Evolutionary conservation across 2,329 filamentous ascomycete genomes (phyloP).

Genomic region (Colletotrichum brevisporum): DNA sequence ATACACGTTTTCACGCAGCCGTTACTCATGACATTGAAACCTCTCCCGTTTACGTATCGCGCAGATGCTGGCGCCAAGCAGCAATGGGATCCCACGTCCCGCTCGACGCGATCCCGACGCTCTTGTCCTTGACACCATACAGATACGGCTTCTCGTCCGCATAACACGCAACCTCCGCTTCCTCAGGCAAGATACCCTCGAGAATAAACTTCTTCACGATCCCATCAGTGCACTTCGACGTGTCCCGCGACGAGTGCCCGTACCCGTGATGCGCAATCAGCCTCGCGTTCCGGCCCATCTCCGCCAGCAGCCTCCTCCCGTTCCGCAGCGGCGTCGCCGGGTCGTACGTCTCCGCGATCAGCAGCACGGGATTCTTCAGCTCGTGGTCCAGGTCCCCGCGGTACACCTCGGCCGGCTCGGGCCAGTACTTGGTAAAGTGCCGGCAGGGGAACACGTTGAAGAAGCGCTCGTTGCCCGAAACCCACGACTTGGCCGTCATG

Average conservation of each 20-base stretch:
- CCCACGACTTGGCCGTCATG: slow-evolving; percentile 61
- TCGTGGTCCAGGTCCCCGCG: slow-evolving; percentile 61
- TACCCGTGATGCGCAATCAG: slow-evolving; percentile 65
- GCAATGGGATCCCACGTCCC: slow-evolving; percentile 17
- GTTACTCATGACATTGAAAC: too few species aligned
- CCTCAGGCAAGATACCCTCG: slow-evolving; percentile 55
- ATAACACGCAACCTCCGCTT: slow-evolving; percentile 60
- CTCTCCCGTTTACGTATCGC: neutral
- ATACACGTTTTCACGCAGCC: too few species aligned
- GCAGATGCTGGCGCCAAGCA: slow-evolving; percentile 22
- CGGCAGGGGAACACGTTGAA: slow-evolving; percentile 61
- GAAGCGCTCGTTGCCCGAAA: slow-evolving; percentile 63
- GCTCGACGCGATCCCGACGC: neutral
- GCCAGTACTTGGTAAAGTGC: slow-evolving; percentile 62
- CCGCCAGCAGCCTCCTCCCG: slow-evolving; percentile 57
- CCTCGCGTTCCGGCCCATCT: slow-evolving; percentile 64
- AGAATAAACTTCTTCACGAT: slow-evolving; percentile 58
- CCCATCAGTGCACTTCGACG: slow-evolving; percentile 60
- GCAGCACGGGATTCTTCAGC: slow-evolving; percentile 59
- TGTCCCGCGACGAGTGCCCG: slow-evolving; percentile 62
- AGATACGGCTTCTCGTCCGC: slow-evolving; percentile 64
- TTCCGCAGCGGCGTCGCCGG: slow-evolving; percentile 65
- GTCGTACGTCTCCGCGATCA: slow-evolving; percentile 65
- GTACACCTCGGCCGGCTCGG: slow-evolving; percentile 61
- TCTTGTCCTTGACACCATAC: slow-evolving; percentile 50